A percentile compares a stretch with the other conserved stretches of the same genome.
phyloP scores from a whole-genome alignment of 345 rosid genomes.

The Ceriops zippeliana region DNA sequence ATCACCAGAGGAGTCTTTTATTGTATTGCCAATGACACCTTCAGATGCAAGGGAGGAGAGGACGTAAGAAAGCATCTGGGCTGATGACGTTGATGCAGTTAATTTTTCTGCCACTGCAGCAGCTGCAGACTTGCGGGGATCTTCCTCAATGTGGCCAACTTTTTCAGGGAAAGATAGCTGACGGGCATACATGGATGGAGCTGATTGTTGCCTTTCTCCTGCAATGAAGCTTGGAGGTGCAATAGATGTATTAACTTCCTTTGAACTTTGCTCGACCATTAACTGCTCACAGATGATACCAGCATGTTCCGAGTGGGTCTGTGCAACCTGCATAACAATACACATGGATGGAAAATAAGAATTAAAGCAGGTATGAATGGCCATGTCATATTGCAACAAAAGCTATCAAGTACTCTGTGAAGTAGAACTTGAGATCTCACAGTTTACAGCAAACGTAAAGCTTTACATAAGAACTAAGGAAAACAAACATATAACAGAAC shows the following conservation, averaged over 20 bases:
- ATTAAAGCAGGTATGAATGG: not conserved
- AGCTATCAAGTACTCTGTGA: not conserved
- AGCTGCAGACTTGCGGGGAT: constrained; percentile 70
- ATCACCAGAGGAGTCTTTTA: constrained; percentile 46
- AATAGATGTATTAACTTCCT: constrained; percentile 38
- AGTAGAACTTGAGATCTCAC: not conserved
- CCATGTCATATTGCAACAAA: not conserved
- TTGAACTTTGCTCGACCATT: constrained; percentile 41
- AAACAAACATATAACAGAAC: no score
- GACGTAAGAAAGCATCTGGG: constrained; percentile 87
- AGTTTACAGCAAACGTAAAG: no score
- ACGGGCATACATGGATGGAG: constrained; percentile 55
- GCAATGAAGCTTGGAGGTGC: constrained; percentile 44
- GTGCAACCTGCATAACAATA: constrained; percentile 39
- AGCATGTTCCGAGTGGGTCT: constrained; percentile 51
- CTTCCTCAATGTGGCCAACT: constrained; percentile 36
- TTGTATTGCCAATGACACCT: constrained; percentile 54
- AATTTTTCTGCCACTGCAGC: constrained; percentile 84
- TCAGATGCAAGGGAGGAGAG: constrained; percentile 91
- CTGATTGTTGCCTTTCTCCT: constrained; percentile 53
- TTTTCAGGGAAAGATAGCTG: constrained; percentile 38
- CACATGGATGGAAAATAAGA: not conserved
- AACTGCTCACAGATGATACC: constrained; percentile 47
- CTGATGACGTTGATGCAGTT: constrained; percentile 89
- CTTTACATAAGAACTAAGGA: no score